Percentiles rank a stretch among this genome's conserved stretches.
Conservation (phyloP, 2,329 filamentous ascomycete genomes). For the Oidium heveae region DNA sequence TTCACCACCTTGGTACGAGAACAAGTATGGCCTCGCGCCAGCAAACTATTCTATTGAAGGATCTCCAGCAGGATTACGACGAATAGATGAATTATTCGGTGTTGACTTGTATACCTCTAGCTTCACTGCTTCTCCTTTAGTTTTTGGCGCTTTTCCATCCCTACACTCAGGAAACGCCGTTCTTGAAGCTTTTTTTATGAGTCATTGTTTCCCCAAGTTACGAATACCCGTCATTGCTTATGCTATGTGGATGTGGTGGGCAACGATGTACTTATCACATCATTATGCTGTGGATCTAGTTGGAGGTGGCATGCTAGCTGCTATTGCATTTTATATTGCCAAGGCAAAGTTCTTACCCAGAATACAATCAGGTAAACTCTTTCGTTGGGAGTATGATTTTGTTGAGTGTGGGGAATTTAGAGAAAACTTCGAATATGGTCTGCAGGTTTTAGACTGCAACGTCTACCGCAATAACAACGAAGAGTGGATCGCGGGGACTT, state of each 20-base stretch:
- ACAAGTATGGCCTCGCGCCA: slow-evolving; percentile 67
- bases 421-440: slow-evolving; percentile 26
- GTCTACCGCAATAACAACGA: slow-evolving; percentile 34
- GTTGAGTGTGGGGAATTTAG: slow-evolving; percentile 54
- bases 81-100: slow-evolving; percentile 73
- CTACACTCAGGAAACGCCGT: slow-evolving; percentile 77
- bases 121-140: slow-evolving; percentile 72
- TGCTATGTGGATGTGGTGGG: slow-evolving; percentile 90
- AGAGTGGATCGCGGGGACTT: slow-evolving; percentile 75
- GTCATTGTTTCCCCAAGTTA: slow-evolving; percentile 67
- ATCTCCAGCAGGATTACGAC: slow-evolving; percentile 67
- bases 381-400: slow-evolving; percentile 89
- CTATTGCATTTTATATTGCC: slow-evolving; percentile 57
- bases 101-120: slow-evolving; percentile 81
- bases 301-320: slow-evolving; percentile 55
- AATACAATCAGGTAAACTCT: slow-evolving; percentile 59
- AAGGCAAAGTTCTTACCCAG: slow-evolving; percentile 61
- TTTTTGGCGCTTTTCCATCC: slow-evolving; percentile 87
- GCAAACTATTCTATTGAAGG: slow-evolving; percentile 82
- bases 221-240: slow-evolving; percentile 61
- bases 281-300: slow-evolving; percentile 92
- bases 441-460: slow-evolving; percentile 10
- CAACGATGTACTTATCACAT: slow-evolving; percentile 93
- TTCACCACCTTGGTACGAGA: slow-evolving; percentile 93
- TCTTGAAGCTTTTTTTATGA: slow-evolving; percentile 78